A percentile compares a stretch with the other conserved stretches of the same genome.
phyloP scores from a whole-genome alignment of 352 stramenopile genomes.

The Pythium insidiosum region DNA sequence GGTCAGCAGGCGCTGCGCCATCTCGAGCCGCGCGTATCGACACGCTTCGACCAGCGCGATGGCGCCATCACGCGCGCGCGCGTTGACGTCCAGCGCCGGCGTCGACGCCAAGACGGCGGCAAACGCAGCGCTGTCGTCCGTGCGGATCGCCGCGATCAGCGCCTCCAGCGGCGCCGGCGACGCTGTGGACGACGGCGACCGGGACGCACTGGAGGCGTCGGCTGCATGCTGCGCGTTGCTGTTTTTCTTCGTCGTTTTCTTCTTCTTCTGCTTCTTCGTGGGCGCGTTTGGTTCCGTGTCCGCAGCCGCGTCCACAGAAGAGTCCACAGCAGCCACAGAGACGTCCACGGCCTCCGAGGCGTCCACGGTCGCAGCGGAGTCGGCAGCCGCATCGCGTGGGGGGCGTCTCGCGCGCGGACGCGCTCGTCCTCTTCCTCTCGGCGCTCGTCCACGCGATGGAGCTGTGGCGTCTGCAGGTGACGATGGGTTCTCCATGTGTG shows the following conservation, averaged over 20 bases:
- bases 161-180: constrained; percentile 12
- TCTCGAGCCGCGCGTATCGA: constrained; percentile 37
- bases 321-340: too few species aligned
- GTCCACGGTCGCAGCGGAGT: too few species aligned
- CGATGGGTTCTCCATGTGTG: too few species aligned
- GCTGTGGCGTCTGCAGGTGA: too few species aligned
- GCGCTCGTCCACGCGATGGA: too few species aligned
- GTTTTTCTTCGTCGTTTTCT: background rate
- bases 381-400: too few species aligned
- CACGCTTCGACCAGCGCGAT: constrained; percentile 41
- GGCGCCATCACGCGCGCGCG: constrained; percentile 26
- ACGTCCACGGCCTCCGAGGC: too few species aligned
- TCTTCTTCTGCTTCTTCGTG: constrained; percentile 4
- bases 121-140: constrained; percentile 17
- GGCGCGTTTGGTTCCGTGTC: background rate
- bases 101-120: constrained; percentile 14
- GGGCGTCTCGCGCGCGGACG: too few species aligned
- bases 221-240: background rate
- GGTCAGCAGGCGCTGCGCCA: constrained; percentile 23
- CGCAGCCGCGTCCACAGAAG: background rate
- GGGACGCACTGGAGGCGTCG: too few species aligned
- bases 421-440: too few species aligned
- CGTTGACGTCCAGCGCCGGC: constrained; percentile 27
- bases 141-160: constrained; percentile 23
- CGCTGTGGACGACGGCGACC: too few species aligned